Percentiles rank a stretch among this genome's conserved stretches.
Evolutionary conservation across 176 grass and related monocot species (phyloP).

Genomic region (Triticum monococcum): DNA sequence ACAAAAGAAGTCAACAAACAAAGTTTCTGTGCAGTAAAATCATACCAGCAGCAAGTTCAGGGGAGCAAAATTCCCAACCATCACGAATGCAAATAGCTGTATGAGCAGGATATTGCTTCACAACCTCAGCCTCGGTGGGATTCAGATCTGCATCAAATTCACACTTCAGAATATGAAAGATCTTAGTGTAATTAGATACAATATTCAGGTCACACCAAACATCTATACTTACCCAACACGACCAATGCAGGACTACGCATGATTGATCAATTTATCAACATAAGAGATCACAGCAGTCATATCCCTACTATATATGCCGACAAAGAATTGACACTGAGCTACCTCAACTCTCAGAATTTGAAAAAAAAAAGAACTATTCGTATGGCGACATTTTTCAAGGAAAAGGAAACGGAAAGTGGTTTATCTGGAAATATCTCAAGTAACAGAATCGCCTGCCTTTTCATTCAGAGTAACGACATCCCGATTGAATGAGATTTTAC

Average conservation of each 20-base stretch:
- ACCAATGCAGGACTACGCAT: not conserved
- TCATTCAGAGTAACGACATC: not conserved
- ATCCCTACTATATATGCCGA: conserved; percentile 13
- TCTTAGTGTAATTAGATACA: not conserved
- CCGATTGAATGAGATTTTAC: conserved; percentile 4
- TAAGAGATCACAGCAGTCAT: not conserved
- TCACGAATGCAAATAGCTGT: conserved; percentile 89
- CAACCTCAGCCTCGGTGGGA: conserved; percentile 60
- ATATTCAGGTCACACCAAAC: conserved; percentile 16
- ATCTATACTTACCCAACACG: not conserved
- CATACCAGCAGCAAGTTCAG: conserved; percentile 79
- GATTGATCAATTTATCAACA: conserved; percentile 5
- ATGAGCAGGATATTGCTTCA: conserved; percentile 83
- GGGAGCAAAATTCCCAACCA: conserved; percentile 82
- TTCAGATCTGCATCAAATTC: conserved; percentile 64
- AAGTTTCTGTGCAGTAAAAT: conserved; percentile 26
- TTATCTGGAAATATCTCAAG: conserved; percentile 24
- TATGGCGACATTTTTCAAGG: not conserved
- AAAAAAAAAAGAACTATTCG: not conserved
- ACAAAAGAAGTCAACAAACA: conserved; percentile 9
- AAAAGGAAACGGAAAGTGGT: not conserved
- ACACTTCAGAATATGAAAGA: conserved; percentile 11
- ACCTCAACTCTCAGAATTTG: not conserved
- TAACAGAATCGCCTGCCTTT: not conserved
- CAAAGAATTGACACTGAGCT: not conserved